Base-by-base conservation (phyloP, 23 red algal species). In the Agarophyton chilense region DNA sequence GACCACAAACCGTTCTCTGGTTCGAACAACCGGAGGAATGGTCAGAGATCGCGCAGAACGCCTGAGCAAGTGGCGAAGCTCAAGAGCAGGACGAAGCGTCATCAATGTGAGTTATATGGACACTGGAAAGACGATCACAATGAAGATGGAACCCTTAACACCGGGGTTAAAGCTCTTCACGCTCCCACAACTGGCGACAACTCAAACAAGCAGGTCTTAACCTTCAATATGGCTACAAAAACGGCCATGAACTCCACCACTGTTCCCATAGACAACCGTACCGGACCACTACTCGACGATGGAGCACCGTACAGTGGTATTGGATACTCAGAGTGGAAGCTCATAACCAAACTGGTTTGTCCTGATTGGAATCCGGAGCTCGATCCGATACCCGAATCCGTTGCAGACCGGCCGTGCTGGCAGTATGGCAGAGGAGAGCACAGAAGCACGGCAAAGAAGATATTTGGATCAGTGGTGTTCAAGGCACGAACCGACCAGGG, bases 401-500 rank as follows among this genome's bases (percentile, higher is more conserved):
- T 86, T 52, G 62, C 60, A 33, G 57, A 52, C 62, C 47, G 64
- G 19, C 60, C 81, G 25, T 73, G 66, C 64, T 86, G 81, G 81
- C 60, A 86, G 36, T 86, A 86, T 52, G 81, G 60, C 5, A 86
- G 17, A 2, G 60, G 60, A 86, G 81, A 86, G 46, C 81, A 86
- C 41, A 33, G 25, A 46, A 86, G 66, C 10, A 40, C 13, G 25
- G 35, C 66, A n/a, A 64, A 26, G 35, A 68, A 42, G 41, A 87
- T 87, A 54, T 10, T 87, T 75, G 64, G 83, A 22, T 87, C 83
- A 6, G 47, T 87, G 0, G 0, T 75, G 5, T 17, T 87, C 0
- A 16, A 32, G 17, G 83, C 66, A 2, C 33, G 12, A 54, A 74
- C 47, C 2, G 83, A 87, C 31, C 9, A 74, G 13, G 83, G 46